Evolutionary conservation across 176 grass and related monocot species (phyloP).

Genomic region (Paspalum notatum): DNA sequence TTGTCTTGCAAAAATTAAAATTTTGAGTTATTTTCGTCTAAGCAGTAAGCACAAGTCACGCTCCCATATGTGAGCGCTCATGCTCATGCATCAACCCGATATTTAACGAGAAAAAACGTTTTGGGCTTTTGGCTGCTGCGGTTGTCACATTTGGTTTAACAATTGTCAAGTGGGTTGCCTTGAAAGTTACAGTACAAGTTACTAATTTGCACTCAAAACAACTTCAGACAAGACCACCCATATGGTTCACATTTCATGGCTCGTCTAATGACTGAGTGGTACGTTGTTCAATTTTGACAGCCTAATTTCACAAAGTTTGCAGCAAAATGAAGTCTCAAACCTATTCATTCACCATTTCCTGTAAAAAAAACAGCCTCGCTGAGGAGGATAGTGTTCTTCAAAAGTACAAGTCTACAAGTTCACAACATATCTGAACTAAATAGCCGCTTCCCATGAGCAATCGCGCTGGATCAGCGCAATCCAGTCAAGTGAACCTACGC

Average conservation of each 20-base stretch:
- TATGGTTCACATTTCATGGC: neutral
- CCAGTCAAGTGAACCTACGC: neutral
- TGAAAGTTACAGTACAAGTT: neutral
- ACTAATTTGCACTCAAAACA: neutral
- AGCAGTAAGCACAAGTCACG: too few relatives aligned
- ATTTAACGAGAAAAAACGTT: too few relatives aligned
- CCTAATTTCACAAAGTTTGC: too few relatives aligned
- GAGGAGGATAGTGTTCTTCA: neutral
- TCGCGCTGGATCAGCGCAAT: neutral
- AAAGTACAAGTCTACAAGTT: neutral
- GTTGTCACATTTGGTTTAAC: too few relatives aligned
- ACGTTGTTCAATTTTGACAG: neutral
- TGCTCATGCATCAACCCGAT: too few relatives aligned
- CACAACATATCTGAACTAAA: neutral
- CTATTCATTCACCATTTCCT: neutral
- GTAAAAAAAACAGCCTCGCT: neutral
- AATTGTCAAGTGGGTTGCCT: too few relatives aligned
- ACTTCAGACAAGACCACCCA: neutral
- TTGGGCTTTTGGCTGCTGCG: too few relatives aligned
- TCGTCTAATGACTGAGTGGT: neutral
- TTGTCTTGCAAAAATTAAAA: too few relatives aligned
- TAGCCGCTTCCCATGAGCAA: neutral
- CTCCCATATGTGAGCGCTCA: too few relatives aligned
- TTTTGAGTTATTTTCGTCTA: too few relatives aligned
- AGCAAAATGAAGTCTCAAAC: neutral